phyloP scores from a whole-genome alignment of 208 protist species.

The Leishmania amazonensis region DNA sequence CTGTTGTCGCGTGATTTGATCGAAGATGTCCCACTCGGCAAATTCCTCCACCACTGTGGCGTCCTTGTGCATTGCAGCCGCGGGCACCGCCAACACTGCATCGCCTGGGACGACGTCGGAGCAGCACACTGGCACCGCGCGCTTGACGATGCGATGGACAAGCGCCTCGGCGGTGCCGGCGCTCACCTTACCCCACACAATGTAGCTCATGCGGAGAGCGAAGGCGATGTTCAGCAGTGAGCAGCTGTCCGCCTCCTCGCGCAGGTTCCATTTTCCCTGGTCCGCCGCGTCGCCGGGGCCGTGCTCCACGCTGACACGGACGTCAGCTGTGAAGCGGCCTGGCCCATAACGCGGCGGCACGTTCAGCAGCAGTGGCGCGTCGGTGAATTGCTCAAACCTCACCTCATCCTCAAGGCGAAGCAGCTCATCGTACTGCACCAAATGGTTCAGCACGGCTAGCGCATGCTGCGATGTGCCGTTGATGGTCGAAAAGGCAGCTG shows the following conservation, averaged over 20 bases:
- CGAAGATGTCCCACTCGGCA: conserved; percentile 28
- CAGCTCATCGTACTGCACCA: conserved; percentile 67
- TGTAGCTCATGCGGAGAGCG: conserved; percentile 74
- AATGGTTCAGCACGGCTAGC: conserved; percentile 64
- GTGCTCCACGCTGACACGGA: neutral
- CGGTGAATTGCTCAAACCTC: conserved; percentile 74
- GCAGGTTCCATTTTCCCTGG: conserved; percentile 50
- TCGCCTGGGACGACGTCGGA: neutral
- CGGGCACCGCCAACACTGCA: neutral
- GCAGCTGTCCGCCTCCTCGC: conserved; percentile 74
- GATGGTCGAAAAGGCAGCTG: conserved; percentile 31
- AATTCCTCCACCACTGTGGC: conserved; percentile 4
- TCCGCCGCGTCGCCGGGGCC: conserved; percentile 13
- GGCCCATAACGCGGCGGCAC: neutral
- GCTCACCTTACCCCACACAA: conserved; percentile 69
- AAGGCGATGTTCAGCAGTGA: conserved; percentile 72
- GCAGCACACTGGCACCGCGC: conserved; percentile 13
- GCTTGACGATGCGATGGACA: conserved; percentile 18
- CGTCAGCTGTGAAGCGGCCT: neutral
- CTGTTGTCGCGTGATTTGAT: conserved; percentile 13
- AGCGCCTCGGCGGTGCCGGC: conserved; percentile 9
- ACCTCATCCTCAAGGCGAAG: conserved; percentile 69
- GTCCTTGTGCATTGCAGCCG: neutral
- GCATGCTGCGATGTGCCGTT: conserved; percentile 40
- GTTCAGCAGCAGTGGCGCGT: conserved; percentile 76